Evolutionary conservation across 306 rosid genomes (phyloP).

Genomic region (Acacia crassicarpa): DNA sequence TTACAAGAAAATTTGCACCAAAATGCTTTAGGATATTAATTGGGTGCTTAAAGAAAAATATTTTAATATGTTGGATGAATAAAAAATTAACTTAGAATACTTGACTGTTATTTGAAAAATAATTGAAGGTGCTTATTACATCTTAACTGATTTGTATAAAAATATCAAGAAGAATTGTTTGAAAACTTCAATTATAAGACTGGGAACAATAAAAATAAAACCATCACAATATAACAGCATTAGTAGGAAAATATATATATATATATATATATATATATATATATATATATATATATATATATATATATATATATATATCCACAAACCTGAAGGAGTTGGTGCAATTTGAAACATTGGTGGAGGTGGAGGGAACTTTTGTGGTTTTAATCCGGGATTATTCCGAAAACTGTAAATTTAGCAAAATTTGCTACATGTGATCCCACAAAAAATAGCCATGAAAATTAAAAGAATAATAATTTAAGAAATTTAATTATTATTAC

Average conservation of each 20-base stretch:
- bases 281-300: too few relatives aligned
- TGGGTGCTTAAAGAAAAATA: too few relatives aligned
- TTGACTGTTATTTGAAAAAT: too few relatives aligned
- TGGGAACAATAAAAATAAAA: not conserved
- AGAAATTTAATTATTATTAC: not conserved
- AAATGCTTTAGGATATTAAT: too few relatives aligned
- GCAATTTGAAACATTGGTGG: not conserved
- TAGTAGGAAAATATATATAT: not conserved
- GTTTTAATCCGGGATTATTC: not conserved
- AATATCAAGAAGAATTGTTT: not conserved
- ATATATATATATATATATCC: not conserved
- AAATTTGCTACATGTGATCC: not conserved
- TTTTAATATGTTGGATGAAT: not conserved
- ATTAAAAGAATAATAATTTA: not conserved
- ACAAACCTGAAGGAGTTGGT: conserved; percentile 5
- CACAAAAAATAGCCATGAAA: not conserved
- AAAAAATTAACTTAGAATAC: too few relatives aligned
- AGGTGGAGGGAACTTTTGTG: not conserved
- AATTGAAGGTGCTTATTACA: too few relatives aligned
- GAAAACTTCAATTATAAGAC: not conserved
- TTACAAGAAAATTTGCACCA: too few relatives aligned
- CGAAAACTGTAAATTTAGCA: not conserved
- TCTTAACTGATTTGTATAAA: too few relatives aligned
- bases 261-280: too few relatives aligned
- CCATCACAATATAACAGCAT: not conserved